Conservation (phyloP, 164 flowering plant species). For the Macadamia tetraphylla region DNA sequence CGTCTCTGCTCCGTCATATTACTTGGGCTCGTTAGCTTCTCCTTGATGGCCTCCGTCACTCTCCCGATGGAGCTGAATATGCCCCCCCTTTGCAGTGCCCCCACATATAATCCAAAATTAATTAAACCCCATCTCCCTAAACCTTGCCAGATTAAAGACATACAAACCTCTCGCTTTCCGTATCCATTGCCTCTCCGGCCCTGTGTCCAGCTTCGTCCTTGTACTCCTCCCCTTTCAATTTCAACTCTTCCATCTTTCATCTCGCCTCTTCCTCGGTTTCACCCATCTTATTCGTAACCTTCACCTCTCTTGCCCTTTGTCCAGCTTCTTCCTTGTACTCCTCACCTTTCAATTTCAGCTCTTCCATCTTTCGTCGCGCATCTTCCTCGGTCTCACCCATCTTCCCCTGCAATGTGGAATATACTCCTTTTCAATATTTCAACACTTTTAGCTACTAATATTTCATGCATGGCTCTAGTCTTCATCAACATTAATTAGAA, state of each 20-base stretch:
- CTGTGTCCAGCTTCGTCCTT: constrained; percentile 2
- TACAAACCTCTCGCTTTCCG: not conserved
- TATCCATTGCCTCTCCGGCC: constrained; percentile 2
- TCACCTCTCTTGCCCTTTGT: constrained; percentile 2
- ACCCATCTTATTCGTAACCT: constrained; percentile 14
- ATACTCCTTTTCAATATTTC: not conserved
- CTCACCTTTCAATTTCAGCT: constrained; percentile 29
- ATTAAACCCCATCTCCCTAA: not conserved
- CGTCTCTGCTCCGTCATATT: constrained; percentile 15
- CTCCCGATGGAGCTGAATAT: constrained; percentile 25
- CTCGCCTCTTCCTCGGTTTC: constrained; percentile 23
- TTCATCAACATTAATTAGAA: not conserved
- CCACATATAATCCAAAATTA: not conserved
- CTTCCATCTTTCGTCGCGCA: constrained; percentile 48
- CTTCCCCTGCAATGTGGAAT: constrained; percentile 34
- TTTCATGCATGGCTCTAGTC: not conserved
- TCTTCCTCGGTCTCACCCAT: constrained; percentile 36
- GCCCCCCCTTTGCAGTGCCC: constrained; percentile 4
- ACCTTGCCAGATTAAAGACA: not conserved
- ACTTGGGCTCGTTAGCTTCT: constrained; percentile 23
- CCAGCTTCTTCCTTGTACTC: constrained; percentile 11
- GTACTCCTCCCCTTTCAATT: constrained; percentile 23
- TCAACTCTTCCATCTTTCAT: constrained; percentile 46
- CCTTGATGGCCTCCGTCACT: constrained; percentile 32
- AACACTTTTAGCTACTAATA: not conserved